Evolutionary conservation across 164 flowering plant genomes (phyloP), one percentile per base, ranked within the genome.

Genomic region (Piper longum): DNA sequence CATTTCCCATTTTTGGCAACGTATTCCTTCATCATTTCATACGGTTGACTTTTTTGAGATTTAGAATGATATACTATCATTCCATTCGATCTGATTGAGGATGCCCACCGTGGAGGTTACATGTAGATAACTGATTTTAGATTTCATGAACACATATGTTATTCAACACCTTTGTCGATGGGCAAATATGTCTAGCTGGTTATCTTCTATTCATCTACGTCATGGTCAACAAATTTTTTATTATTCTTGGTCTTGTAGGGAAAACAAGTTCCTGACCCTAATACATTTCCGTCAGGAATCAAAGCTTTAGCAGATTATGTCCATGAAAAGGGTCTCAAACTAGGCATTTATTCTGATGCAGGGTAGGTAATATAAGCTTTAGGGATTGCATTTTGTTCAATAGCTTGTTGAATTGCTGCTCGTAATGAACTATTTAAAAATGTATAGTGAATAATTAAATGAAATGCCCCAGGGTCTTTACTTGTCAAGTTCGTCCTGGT

Each of bases 341-440:
- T 95, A 66, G 97, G 99, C 55, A 91, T 95, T 57, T 95, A 95
- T 78, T 95, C 97, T 69, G 91, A 85, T 85, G 99, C 97, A 71
- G 97, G 97, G 97, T 95, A 87, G 70, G 87, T 62, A 61, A 65
- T 52, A 67, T 2, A 48, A 48, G 52, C 14, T 48, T 14, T 2
- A 48, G 36, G 36, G 36, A 5, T 5, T 48, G 14, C 3, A 48
- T 14, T 48, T 48, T 48, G 3, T 9, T 14, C 7, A 48, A 48
- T 48, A 5, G 3, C 11, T 2, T 48, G 9, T 3, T 48, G 14
- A 48, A 48, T 1, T 14, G 9, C 52, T 9, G 7, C 14, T 48
- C 14, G 14, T 48, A 48, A 48, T 48, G 12, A 48, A 48, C 3
- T 6, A 14, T 48, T 48, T 48, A 12, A 9, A 9, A 48, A 9